A percentile compares a stretch with the other conserved stretches of the same genome.
These are phyloP conservation scores for Murraya koenigii DNA, from an alignment of 345 rosid species.

Conservation along the genomic window DNA sequence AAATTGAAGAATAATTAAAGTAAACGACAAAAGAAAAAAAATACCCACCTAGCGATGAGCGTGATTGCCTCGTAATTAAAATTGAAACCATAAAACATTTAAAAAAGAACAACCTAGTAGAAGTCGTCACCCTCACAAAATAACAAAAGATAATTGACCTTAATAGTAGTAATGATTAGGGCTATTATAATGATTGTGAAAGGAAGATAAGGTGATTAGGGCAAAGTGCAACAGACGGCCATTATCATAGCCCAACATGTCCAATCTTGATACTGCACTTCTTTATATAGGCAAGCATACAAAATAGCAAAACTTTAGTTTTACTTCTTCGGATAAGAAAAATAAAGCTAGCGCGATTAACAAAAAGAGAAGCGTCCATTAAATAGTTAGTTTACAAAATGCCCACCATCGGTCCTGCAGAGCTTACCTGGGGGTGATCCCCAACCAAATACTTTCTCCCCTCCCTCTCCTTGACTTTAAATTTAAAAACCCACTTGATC, in stretches of 20 bases:
- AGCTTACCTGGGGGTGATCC: background rate
- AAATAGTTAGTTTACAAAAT: background rate
- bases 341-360: background rate
- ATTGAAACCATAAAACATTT: background rate
- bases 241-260: slow-evolving; percentile 13
- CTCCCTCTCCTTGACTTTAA: no score
- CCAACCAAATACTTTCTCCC: background rate
- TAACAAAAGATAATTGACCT: background rate
- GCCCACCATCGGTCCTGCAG: background rate
- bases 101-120: background rate
- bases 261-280: slow-evolving; percentile 4
- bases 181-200: background rate
- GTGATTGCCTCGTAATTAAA: no score
- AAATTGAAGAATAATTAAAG: no score
- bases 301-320: background rate
- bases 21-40: background rate
- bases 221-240: background rate
- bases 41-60: no score
- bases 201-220: background rate
- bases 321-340: background rate
- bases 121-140: background rate
- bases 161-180: background rate
- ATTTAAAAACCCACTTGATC: slow-evolving; percentile 6
- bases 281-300: slow-evolving; percentile 9
- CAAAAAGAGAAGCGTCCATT: background rate